A percentile compares a stretch with the other conserved stretches of the same genome.
Evolutionary conservation across 495 filamentous ascomycete species (phyloP).

Genomic region (Physcia stellaris): DNA sequence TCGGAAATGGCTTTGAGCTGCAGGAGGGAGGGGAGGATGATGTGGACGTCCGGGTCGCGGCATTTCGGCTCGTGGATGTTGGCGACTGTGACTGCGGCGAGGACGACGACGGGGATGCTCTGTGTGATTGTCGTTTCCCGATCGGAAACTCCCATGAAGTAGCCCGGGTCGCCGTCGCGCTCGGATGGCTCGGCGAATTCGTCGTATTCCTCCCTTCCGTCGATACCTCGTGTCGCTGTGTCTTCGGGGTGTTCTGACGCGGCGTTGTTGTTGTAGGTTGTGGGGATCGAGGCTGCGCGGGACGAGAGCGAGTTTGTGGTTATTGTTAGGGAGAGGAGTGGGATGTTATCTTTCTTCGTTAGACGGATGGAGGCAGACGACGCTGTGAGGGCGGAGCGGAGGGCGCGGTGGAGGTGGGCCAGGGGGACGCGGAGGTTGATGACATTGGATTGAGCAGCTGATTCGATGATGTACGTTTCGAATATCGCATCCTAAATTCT

Average conservation of each 20-base stretch:
- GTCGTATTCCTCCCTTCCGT: constrained; percentile 12
- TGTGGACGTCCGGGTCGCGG: constrained; percentile 86
- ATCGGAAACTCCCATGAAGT: constrained; percentile 28
- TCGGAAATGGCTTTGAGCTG: constrained; percentile 87
- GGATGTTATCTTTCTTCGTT: constrained; percentile 79
- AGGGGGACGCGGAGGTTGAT: constrained; percentile 95
- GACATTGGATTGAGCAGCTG: constrained; percentile 60
- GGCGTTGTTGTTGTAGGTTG: constrained; percentile 17
- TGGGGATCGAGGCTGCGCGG: constrained; percentile 15
- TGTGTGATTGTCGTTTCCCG: constrained; percentile 88
- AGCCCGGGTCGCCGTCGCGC: constrained; percentile 31
- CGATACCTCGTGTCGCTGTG: constrained; percentile 8
- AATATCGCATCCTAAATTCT: constrained; percentile 61
- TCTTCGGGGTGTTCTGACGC: constrained; percentile 1
- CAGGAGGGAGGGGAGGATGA: constrained; percentile 67
- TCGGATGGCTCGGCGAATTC: constrained; percentile 22
- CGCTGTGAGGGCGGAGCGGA: constrained; percentile 68
- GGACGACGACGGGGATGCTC: constrained; percentile 83
- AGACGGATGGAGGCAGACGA: constrained; percentile 70
- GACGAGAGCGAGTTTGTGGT: constrained; percentile 42
- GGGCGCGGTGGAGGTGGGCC: constrained; percentile 62
- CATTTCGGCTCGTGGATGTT: constrained; percentile 80
- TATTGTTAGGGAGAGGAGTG: constrained; percentile 76
- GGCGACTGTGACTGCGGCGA: constrained; percentile 65
- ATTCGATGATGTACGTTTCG: constrained; percentile 71